Percentiles rank a stretch among this genome's conserved stretches.
These are phyloP conservation scores for Penicillium pancosmium DNA, from an alignment of 495 filamentous ascomycete species.

Conservation along the genomic window DNA sequence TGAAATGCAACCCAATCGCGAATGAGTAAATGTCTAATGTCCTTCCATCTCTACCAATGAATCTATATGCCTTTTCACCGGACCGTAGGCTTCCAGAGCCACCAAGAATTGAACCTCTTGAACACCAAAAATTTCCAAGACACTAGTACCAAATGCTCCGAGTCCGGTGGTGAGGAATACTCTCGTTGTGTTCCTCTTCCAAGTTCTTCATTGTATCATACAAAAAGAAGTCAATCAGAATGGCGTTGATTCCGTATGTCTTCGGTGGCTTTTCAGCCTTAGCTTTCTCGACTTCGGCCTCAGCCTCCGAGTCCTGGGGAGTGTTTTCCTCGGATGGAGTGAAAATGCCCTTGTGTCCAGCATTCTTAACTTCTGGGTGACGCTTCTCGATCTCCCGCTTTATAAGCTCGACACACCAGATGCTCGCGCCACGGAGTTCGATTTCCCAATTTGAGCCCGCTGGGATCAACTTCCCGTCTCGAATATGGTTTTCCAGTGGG, in stretches of 20 bases:
- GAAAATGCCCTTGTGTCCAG: slow-evolving; percentile 10
- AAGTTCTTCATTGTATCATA: slow-evolving; percentile 90
- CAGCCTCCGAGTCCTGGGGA: slow-evolving; percentile 2
- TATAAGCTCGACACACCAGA: slow-evolving; percentile 93
- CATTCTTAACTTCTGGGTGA: slow-evolving; percentile 62
- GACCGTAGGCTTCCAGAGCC: neutral
- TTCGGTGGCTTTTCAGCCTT: slow-evolving; percentile 24
- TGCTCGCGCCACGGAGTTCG: slow-evolving; percentile 84
- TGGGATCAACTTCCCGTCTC: slow-evolving; percentile 61
- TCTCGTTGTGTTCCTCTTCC: slow-evolving; percentile 60
- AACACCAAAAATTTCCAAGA: neutral
- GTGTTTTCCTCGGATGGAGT: slow-evolving; percentile 5
- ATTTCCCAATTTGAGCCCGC: slow-evolving; percentile 81
- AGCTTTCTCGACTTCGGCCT: slow-evolving; percentile 15
- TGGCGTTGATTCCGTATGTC: slow-evolving; percentile 68
- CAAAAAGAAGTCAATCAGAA: slow-evolving; percentile 94
- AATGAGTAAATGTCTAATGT: neutral
- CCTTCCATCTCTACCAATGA: neutral
- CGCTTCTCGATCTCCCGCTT: slow-evolving; percentile 73
- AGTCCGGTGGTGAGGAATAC: slow-evolving; percentile 88
- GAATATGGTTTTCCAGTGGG: slow-evolving; percentile 69
- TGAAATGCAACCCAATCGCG: no score
- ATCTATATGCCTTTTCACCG: neutral
- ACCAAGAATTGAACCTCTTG: neutral
- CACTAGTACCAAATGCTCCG: slow-evolving; percentile 92